Evolutionary conservation across 73 alveolate species (phyloP).

Genomic region (Paramecium tetraurelia): DNA sequence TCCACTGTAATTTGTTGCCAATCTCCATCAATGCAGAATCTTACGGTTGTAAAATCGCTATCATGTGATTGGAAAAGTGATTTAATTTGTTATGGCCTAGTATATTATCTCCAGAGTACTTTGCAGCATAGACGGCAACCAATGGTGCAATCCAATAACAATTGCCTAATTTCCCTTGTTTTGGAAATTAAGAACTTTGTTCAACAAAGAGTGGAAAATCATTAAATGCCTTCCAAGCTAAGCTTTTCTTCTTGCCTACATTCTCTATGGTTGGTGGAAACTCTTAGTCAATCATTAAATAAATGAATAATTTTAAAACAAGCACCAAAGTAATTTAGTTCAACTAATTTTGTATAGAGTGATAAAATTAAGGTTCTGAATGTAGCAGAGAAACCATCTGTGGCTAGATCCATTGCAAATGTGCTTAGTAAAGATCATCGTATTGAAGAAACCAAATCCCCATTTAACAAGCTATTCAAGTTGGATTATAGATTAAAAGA

Average conservation of each 20-base stretch:
- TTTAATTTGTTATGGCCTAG: background rate
- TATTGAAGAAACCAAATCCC: constrained; percentile 32
- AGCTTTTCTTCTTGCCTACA: background rate
- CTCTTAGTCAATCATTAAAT: background rate
- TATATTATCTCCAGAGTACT: background rate
- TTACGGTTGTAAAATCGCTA: constrained; percentile 59
- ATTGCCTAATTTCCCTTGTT: constrained; percentile 2
- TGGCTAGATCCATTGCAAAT: constrained; percentile 89
- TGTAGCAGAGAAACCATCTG: constrained; percentile 99
- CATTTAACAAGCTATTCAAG: constrained; percentile 89
- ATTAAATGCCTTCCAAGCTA: background rate
- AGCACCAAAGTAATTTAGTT: background rate
- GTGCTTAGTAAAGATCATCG: constrained; percentile 59
- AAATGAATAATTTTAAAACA: background rate
- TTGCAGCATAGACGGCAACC: background rate
- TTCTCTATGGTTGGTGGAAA: background rate
- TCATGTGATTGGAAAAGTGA: constrained; percentile 37
- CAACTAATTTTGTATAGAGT: background rate
- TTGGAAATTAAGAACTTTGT: background rate
- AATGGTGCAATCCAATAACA: constrained; percentile 39
- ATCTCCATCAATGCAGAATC: constrained; percentile 72
- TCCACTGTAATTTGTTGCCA: constrained; percentile 75
- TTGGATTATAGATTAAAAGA: constrained; percentile 70
- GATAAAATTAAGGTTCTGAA: constrained; percentile 67
- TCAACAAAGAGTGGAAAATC: background rate